Evolutionary conservation across 2,329 filamentous ascomycete genomes (phyloP).

Genomic region (Curvularia spicifera): DNA sequence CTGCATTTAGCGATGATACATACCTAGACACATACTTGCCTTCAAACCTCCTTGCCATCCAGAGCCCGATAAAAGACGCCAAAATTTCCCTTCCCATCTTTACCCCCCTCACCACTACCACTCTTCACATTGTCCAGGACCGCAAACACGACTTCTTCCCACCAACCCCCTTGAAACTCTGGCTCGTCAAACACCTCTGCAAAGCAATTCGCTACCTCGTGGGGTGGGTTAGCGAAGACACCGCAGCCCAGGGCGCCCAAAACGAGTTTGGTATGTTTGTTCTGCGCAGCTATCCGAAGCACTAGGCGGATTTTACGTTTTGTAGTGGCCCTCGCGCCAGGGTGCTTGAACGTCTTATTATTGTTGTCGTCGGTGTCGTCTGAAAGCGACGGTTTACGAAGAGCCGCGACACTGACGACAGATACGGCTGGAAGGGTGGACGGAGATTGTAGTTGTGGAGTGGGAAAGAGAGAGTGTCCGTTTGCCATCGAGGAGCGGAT

Average conservation of each 20-base stretch:
- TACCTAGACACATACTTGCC: not conserved
- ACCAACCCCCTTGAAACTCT: conserved; percentile 71
- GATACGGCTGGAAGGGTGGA: conserved; percentile 60
- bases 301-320: conserved; percentile 68
- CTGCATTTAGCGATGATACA: not conserved
- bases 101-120: conserved; percentile 26
- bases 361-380: conserved; percentile 8
- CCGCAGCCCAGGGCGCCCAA: conserved; percentile 74
- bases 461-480: conserved; percentile 57
- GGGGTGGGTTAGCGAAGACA: conserved; percentile 67
- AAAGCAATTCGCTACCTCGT: conserved; percentile 69
- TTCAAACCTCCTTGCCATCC: conserved; percentile 33
- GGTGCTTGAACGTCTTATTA: conserved; percentile 23
- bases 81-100: conserved; percentile 57
- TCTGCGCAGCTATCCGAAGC: conserved; percentile 64
- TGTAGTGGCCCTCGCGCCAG: conserved; percentile 59
- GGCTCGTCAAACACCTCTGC: conserved; percentile 63
- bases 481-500: conserved; percentile 59
- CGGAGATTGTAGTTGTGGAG: conserved; percentile 23
- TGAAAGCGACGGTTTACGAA: conserved; percentile 51
- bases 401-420: conserved; percentile 66
- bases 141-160: conserved; percentile 69
- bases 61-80: conserved; percentile 53
- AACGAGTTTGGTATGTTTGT: conserved; percentile 65
- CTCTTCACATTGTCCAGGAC: conserved; percentile 55